Percentiles rank a stretch among this genome's conserved stretches.
Evolutionary conservation across 306 rosid species (phyloP).

Genomic region (Pyrus communis): DNA sequence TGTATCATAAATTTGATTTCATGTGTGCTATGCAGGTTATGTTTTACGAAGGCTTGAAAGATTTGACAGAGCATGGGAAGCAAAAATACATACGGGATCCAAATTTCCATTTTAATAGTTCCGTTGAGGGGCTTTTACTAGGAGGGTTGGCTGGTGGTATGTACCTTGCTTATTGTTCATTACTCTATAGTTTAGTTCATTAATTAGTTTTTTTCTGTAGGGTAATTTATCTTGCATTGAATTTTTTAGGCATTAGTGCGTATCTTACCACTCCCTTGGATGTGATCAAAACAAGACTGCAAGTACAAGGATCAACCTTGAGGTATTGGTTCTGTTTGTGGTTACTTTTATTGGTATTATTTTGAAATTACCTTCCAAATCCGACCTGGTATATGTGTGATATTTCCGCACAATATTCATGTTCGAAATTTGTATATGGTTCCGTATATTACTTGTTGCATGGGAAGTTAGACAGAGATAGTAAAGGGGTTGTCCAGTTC

Average conservation of each 20-base stretch:
- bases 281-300: conserved; percentile 78
- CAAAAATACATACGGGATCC: conserved; percentile 39
- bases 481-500: not conserved
- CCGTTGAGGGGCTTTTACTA: conserved; percentile 66
- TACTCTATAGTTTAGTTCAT: not conserved
- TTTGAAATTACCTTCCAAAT: not conserved
- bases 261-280: conserved; percentile 90
- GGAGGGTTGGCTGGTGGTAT: conserved; percentile 94
- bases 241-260: conserved; percentile 61
- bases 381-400: too few relatives aligned
- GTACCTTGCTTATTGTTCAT: conserved; percentile 21
- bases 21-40: conserved; percentile 41
- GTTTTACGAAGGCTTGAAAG: conserved; percentile 79
- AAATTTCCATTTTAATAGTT: conserved; percentile 39
- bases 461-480: not conserved
- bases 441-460: not conserved
- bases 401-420: not conserved
- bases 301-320: conserved; percentile 70
- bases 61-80: conserved; percentile 51
- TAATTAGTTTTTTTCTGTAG: not conserved
- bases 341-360: not conserved
- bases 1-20: not conserved
- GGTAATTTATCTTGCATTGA: not conserved
- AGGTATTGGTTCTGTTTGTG: conserved; percentile 35
- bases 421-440: not conserved